Evolutionary conservation across 345 rosid genomes (phyloP).

Genomic region (Conringia planisiliqua): DNA sequence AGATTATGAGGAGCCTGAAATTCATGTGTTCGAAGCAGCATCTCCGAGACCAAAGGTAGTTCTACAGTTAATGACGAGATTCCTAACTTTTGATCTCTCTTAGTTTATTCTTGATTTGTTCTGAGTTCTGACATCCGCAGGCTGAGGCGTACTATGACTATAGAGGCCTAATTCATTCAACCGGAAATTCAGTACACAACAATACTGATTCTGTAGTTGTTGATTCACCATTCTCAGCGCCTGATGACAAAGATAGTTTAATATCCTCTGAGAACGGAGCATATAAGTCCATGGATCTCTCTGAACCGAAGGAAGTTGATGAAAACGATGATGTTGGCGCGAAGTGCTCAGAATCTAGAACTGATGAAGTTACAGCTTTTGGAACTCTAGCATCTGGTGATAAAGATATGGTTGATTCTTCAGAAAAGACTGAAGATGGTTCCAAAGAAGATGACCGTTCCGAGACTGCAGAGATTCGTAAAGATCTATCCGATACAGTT

Average conservation of each 20-base stretch:
- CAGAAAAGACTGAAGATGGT: conserved; percentile 13
- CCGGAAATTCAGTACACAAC: conserved; percentile 6
- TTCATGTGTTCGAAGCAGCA: conserved; percentile 34
- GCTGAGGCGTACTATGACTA: conserved; percentile 33
- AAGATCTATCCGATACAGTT: conserved; percentile 4
- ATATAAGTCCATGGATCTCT: conserved; percentile 25
- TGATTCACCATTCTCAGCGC: conserved; percentile 21
- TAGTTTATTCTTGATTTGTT: conserved; percentile 11
- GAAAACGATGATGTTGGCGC: conserved; percentile 19
- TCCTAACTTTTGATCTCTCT: conserved; percentile 1
- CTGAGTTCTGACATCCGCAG: conserved; percentile 20
- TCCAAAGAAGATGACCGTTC: conserved; percentile 12
- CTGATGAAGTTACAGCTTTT: conserved; percentile 19
- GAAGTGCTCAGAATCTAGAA: conserved; percentile 15
- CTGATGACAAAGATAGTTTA: conserved; percentile 25
- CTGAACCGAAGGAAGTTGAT: conserved; percentile 24
- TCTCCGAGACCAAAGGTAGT: conserved; percentile 38
- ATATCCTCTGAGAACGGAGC: conserved; percentile 31
- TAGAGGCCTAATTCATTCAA: conserved; percentile 22
- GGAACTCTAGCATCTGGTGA: conserved; percentile 14
- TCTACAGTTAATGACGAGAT: neutral
- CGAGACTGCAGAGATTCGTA: conserved; percentile 11
- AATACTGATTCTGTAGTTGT: neutral
- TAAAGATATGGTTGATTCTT: conserved; percentile 17
- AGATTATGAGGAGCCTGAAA: conserved; percentile 31